phyloP scores from a whole-genome alignment of 805 yeast genomes.

The Ogataea parapolymorpha region DNA sequence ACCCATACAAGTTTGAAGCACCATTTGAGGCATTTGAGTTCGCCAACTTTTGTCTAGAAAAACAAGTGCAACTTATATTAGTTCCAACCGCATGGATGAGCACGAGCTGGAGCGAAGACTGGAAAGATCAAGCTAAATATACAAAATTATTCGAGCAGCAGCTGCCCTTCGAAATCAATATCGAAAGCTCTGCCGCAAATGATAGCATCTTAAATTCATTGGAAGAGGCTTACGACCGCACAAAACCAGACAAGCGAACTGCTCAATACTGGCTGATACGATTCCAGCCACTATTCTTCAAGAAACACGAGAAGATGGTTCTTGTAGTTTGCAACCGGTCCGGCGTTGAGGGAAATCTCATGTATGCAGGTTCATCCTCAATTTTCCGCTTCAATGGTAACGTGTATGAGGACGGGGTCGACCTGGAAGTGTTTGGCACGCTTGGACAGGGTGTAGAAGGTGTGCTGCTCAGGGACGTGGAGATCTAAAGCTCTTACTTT shows the following conservation, averaged over 20 bases:
- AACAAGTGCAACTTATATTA: conserved; percentile 53
- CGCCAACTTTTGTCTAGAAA: conserved; percentile 46
- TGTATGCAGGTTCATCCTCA: conserved; percentile 66
- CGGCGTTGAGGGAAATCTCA: conserved; percentile 69
- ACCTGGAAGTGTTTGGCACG: conserved; percentile 52
- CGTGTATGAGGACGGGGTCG: conserved; percentile 28
- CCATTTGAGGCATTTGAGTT: conserved; percentile 77
- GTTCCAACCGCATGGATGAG: conserved; percentile 87
- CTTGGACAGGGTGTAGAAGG: conserved; percentile 68
- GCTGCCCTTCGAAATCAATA: conserved; percentile 21
- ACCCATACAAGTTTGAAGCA: conserved; percentile 80
- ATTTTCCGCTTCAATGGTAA: conserved; percentile 53
- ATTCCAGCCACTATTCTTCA: conserved; percentile 34
- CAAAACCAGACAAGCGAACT: conserved; percentile 25
- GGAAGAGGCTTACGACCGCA: conserved; percentile 12
- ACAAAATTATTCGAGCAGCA: conserved; percentile 18
- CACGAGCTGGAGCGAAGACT: conserved; percentile 38
- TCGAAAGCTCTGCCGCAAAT: conserved; percentile 4
- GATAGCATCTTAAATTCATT: conserved; percentile 4
- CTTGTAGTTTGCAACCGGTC: conserved; percentile 61
- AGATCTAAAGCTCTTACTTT: conserved; percentile 25
- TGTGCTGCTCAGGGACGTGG: conserved; percentile 56
- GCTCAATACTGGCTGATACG: conserved; percentile 67
- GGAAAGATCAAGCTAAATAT: conserved; percentile 19
- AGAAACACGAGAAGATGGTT: conserved; percentile 30